Conservation (phyloP, 768 basidiomycete genomes). For the Leccinum variicolor region DNA sequence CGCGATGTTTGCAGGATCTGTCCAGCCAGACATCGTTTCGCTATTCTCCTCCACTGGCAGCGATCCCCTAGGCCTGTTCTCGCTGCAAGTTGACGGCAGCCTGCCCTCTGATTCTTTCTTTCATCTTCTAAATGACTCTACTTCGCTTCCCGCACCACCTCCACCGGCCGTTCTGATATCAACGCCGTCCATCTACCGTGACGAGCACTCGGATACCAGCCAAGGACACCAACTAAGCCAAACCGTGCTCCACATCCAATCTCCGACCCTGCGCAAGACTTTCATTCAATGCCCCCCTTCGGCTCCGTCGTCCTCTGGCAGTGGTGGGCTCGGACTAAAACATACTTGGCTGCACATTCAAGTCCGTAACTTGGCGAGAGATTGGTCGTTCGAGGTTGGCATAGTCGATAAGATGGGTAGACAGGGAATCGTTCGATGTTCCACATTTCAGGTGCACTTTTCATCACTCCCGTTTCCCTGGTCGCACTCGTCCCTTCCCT, state of each 20-base stretch:
- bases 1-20: slow-evolving; percentile 49
- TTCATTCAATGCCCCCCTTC: slow-evolving; percentile 62
- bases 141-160: slow-evolving; percentile 45
- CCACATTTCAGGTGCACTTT: slow-evolving; percentile 72
- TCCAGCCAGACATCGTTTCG: slow-evolving; percentile 65
- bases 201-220: slow-evolving; percentile 30
- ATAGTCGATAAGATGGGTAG: slow-evolving; percentile 61
- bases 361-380: slow-evolving; percentile 60
- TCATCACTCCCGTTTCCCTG: slow-evolving; percentile 1
- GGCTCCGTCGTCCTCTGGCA: slow-evolving; percentile 9
- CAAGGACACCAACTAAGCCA: slow-evolving; percentile 46
- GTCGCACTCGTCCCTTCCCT: background rate
- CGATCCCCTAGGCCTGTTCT: slow-evolving; percentile 59
- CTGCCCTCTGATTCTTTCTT: slow-evolving; percentile 63
- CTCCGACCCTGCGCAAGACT: slow-evolving; percentile 65
- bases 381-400: slow-evolving; percentile 77
- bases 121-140: slow-evolving; percentile 58
- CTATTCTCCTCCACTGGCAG: slow-evolving; percentile 72
- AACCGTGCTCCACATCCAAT: slow-evolving; percentile 77
- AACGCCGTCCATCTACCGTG: slow-evolving; percentile 33
- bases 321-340: slow-evolving; percentile 51
- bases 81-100: slow-evolving; percentile 41
- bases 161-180: slow-evolving; percentile 46
- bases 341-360: slow-evolving; percentile 77
- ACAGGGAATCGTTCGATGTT: slow-evolving; percentile 60